Evolutionary conservation across 1,139 yeast genomes (phyloP), one percentile per base, ranked within the genome.

Genomic region (Taiozyma sp.): DNA sequence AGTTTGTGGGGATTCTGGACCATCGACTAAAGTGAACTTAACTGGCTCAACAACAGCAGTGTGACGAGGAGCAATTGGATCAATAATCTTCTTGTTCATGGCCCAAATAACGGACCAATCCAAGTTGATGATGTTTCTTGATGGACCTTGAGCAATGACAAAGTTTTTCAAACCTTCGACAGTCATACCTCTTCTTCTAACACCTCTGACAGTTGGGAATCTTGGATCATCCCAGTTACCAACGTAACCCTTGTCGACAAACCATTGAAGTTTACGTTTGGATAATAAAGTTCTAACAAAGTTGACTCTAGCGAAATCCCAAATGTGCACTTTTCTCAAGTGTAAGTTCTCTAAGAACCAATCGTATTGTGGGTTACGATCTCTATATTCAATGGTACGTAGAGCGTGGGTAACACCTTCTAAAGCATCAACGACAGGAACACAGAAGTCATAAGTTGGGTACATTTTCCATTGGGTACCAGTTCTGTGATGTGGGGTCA

Each of bases 51-150:
- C 80, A 49, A 93, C 78, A 48, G 96, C 96, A 52, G 95, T 85
- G 67, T 85, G 91, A 74, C 98, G 87, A 64, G 98, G 97, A 43
- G 97, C 96, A 67, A 89, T 72, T 50, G 99, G 98, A 66, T 93
- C 99, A 69, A 93, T 91, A 59, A 90, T 80, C 76, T 93, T 93
- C 75, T 93, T 93, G 81, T 93, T 93, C 67, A 87, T 80, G 51
- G 97, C 95, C 99, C 99, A 93, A 65, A 93, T 90, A 60, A 88
- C 80, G 57, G 87, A 85, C 99, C 99, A 93, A 69, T 93, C 99
- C 68, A 93, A 77, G 75, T 93, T 93, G 67, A 91, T 85, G 62
- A 93, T 90, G 75, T 93, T 93, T 75, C 87, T 88, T 47, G 97
- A 90, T 45, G 99, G 98, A 65, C 99, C 99, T 75, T 93, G 98